Conservation (phyloP, 1,139 yeast genomes). For the Maudiozyma humilis region DNA sequence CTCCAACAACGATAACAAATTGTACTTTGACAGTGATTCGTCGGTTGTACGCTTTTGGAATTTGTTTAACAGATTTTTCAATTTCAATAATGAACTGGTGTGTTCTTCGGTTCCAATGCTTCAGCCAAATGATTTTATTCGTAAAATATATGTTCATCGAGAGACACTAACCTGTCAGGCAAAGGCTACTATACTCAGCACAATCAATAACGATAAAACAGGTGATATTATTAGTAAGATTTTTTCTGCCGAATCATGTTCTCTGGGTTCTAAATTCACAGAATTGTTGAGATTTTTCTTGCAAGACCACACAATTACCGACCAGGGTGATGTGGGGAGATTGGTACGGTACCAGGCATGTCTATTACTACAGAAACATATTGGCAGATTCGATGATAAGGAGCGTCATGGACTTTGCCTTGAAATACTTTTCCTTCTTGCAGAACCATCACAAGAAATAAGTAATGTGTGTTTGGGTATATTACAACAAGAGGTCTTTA, state of each 20-base stretch:
- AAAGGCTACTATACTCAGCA: conserved; percentile 18
- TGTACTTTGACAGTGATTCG: conserved; percentile 3
- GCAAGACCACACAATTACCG: conserved; percentile 59
- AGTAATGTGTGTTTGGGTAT: conserved; percentile 26
- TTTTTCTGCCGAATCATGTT: neutral
- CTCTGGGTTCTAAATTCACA: neutral
- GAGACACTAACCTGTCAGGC: conserved; percentile 16
- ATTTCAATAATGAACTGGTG: conserved; percentile 16
- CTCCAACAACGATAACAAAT: too few species aligned
- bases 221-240: neutral
- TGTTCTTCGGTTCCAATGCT: conserved; percentile 21
- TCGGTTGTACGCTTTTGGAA: conserved; percentile 15
- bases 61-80: conserved; percentile 14
- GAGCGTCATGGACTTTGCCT: neutral
- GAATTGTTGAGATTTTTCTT: conserved; percentile 27
- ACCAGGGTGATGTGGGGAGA: conserved; percentile 76
- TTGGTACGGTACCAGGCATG: conserved; percentile 52
- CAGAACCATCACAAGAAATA: conserved; percentile 42
- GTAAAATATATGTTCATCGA: conserved; percentile 9
- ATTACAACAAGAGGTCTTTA: neutral
- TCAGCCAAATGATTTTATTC: conserved; percentile 9
- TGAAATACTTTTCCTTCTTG: conserved; percentile 45
- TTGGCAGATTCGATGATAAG: conserved; percentile 4
- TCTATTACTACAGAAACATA: conserved; percentile 33
- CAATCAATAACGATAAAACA: conserved; percentile 16